Percentiles rank a stretch among this genome's conserved stretches.
phyloP scores from a whole-genome alignment of 1,284 basidiomycete genomes.

The Neolentinus lepideus region DNA sequence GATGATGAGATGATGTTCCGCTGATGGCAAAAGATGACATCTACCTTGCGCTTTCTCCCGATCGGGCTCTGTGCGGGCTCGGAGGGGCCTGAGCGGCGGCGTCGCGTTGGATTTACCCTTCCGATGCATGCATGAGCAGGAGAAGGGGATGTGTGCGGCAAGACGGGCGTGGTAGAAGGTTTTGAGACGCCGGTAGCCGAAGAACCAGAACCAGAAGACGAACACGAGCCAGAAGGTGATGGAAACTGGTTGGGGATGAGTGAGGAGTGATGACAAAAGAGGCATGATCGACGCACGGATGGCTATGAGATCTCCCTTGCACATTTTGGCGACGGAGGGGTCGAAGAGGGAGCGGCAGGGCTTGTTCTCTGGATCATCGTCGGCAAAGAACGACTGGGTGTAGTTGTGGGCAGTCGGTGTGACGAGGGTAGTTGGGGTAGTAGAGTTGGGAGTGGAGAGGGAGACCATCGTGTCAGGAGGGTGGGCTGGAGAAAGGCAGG shows the following conservation, averaged over 20 bases:
- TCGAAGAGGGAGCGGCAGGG: neutral
- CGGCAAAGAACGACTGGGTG: neutral
- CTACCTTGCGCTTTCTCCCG: neutral
- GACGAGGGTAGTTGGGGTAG: no score
- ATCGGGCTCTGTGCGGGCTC: neutral
- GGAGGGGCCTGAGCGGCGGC: neutral
- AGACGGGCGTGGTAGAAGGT: neutral
- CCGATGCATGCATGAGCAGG: neutral
- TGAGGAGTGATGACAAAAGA: neutral
- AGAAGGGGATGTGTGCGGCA: neutral
- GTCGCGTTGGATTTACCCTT: neutral
- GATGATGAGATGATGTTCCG: no score
- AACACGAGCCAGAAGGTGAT: neutral
- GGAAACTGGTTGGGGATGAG: neutral
- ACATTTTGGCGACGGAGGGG: slow-evolving; percentile 1
- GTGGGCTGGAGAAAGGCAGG: neutral
- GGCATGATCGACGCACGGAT: neutral
- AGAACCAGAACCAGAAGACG: slow-evolving; percentile 1
- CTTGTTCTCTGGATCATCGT: neutral
- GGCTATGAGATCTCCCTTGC: neutral
- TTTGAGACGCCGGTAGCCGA: neutral
- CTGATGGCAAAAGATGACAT: neutral
- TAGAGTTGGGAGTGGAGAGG: neutral
- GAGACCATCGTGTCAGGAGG: neutral
- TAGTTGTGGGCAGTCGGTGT: neutral